Conservation (phyloP, 2,329 filamentous ascomycete species). For the Colletotrichum acutatum region DNA sequence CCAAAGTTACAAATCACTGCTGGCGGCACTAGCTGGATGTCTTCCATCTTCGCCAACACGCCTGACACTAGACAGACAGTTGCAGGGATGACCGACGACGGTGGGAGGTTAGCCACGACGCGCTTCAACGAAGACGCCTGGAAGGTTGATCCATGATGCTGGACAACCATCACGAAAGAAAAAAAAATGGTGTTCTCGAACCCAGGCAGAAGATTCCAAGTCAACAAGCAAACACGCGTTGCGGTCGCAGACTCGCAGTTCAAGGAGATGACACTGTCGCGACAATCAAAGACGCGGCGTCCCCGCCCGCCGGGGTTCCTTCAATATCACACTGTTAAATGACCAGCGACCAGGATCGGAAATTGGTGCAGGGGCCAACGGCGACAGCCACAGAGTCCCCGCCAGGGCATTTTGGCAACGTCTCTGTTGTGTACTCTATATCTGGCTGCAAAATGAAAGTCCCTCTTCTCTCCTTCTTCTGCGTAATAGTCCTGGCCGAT, state of each 20-base stretch:
- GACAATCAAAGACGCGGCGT: neutral
- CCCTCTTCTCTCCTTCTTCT: neutral
- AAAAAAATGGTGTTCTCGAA: neutral
- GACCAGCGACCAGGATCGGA: conserved; percentile 30
- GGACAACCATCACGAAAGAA: neutral
- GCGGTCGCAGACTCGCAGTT: neutral
- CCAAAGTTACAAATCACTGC: neutral
- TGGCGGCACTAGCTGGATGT: neutral
- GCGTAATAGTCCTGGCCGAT: neutral
- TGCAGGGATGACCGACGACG: neutral
- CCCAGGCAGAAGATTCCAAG: neutral
- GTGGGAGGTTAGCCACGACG: neutral
- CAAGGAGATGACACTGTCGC: neutral
- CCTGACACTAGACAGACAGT: neutral
- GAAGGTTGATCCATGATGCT: neutral
- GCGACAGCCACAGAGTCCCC: conserved; percentile 7
- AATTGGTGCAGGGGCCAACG: conserved; percentile 17
- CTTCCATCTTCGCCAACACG: neutral
- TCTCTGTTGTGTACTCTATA: neutral
- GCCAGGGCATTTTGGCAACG: conserved; percentile 10
- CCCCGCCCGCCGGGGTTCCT: conserved; percentile 9
- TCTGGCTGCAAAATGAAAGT: neutral
- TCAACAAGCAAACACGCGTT: neutral
- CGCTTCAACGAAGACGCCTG: neutral
- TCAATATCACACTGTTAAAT: conserved; percentile 27